A percentile compares a stretch with the other conserved stretches of the same genome.
Evolutionary conservation across 2,329 filamentous ascomycete species (phyloP).

Genomic region (Fusarium armeniacum): DNA sequence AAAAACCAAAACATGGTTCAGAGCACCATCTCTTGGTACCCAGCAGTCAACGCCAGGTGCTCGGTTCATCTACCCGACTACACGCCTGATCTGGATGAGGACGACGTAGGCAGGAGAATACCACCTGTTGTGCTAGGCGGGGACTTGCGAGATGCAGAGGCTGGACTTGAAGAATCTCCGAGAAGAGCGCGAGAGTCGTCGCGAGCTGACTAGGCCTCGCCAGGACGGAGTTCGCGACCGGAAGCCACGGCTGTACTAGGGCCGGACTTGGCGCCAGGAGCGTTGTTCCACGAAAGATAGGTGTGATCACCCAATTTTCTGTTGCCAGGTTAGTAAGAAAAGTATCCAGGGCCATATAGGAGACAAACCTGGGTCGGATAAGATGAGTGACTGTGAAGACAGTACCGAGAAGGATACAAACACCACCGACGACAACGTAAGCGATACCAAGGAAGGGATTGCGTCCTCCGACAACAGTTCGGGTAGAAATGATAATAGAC

Average conservation of each 20-base stretch:
- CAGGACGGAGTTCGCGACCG: slow-evolving; percentile 69
- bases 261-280: slow-evolving; percentile 60
- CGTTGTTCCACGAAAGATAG: slow-evolving; percentile 93
- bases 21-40: slow-evolving; percentile 21
- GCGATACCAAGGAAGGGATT: slow-evolving; percentile 97
- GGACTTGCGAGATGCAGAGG: slow-evolving; percentile 27
- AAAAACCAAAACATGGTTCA: slow-evolving; percentile 30
- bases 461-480: slow-evolving; percentile 92
- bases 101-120: slow-evolving; percentile 1
- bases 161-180: slow-evolving; percentile 21
- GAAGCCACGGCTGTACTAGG: slow-evolving; percentile 62
- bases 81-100: slow-evolving; percentile 5
- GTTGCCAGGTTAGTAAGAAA: slow-evolving; percentile 11
- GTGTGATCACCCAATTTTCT: slow-evolving; percentile 99
- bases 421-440: slow-evolving; percentile 92
- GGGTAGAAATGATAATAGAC: slow-evolving; percentile 88
- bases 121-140: slow-evolving; percentile 16
- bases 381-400: slow-evolving; percentile 93
- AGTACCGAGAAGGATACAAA: slow-evolving; percentile 89
- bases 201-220: slow-evolving; percentile 58
- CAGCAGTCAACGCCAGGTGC: neutral
- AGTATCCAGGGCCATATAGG: neutral
- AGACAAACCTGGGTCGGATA: slow-evolving; percentile 84
- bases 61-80: slow-evolving; percentile 12
- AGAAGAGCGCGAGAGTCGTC: slow-evolving; percentile 47